These are phyloP conservation scores for Limonium bicolor DNA, from an alignment of 148 eudicot species.

Conservation along the genomic window DNA sequence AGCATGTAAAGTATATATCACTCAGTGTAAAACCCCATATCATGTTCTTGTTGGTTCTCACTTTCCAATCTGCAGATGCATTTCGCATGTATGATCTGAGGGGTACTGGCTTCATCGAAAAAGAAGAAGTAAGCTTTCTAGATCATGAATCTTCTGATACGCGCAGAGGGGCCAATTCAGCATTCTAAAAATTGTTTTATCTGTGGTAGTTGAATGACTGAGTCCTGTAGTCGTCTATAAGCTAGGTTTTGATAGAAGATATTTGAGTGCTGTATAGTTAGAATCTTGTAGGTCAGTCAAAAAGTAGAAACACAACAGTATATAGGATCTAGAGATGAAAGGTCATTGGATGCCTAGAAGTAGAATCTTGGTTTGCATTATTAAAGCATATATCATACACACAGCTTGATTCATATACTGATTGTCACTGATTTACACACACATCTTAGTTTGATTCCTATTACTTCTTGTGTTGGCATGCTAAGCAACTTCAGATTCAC, in stretches of 20 bases:
- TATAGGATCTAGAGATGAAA: no score
- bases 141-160: not conserved
- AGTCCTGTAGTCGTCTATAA: not conserved
- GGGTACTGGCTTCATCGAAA: constrained; percentile 23
- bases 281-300: no score
- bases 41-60: not conserved
- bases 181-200: not conserved
- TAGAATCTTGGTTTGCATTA: no score
- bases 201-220: not conserved
- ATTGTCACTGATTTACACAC: no score
- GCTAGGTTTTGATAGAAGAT: not conserved
- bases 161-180: not conserved
- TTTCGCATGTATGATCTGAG: constrained; percentile 22
- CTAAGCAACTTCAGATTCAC: no score
- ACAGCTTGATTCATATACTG: no score
- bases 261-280: no score
- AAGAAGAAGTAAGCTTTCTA: constrained; percentile 17
- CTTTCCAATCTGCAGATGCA: constrained; percentile 14
- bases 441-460: no score
- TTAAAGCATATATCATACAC: no score
- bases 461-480: no score
- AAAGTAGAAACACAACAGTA: no score
- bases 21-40: not conserved
- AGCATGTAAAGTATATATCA: constrained; percentile 12
- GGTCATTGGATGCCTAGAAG: no score